These are phyloP conservation scores for Apiospora hydei DNA, from an alignment of 2,329 filamentous ascomycete species.

Conservation along the genomic window DNA sequence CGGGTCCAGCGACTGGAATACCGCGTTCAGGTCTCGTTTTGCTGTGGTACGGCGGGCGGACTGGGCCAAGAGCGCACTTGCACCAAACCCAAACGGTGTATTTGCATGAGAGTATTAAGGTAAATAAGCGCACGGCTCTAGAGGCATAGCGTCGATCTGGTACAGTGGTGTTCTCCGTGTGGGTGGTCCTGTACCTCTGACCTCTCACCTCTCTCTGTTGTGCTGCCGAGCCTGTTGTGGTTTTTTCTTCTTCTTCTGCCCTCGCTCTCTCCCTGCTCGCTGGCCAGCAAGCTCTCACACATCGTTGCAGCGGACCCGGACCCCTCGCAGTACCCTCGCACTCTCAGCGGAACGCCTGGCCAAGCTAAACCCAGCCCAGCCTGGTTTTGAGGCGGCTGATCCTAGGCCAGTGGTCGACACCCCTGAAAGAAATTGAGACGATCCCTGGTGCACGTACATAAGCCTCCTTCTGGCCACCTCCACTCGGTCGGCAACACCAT, in stretches of 20 bases:
- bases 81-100: conserved; percentile 29
- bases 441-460: conserved; percentile 9
- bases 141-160: conserved; percentile 29
- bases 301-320: background rate
- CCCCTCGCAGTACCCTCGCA: background rate
- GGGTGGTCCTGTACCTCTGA: background rate
- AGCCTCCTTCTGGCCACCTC: conserved; percentile 6
- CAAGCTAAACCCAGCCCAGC: conserved; percentile 3
- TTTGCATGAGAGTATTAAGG: conserved; percentile 28
- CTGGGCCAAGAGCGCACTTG: conserved; percentile 24
- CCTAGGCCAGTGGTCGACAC: background rate
- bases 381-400: conserved; percentile 19
- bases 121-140: conserved; percentile 13
- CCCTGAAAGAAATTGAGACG: conserved; percentile 14
- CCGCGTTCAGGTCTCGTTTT: conserved; percentile 8
- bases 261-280: background rate
- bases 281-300: background rate
- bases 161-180: conserved; percentile 1
- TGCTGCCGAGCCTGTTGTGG: background rate
- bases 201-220: background rate
- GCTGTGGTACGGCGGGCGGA: conserved; percentile 27
- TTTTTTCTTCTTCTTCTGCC: background rate
- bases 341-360: background rate
- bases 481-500: conserved; percentile 18
- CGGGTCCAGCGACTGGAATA: conserved; percentile 3